Conservation (phyloP, 2,329 filamentous ascomycete genomes). For the Aspergillus tubingensis region DNA sequence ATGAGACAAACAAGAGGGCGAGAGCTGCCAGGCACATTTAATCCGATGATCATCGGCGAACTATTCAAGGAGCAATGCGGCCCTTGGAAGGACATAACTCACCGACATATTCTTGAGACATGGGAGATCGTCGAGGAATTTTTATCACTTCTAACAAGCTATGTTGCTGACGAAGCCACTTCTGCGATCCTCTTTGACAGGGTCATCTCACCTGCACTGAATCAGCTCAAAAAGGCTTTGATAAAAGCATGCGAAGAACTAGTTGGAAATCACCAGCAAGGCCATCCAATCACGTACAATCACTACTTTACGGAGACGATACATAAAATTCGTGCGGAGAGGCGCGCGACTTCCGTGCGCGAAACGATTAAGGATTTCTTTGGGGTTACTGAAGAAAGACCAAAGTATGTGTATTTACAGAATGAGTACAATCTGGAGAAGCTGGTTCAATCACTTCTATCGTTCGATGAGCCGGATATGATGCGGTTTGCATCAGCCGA, state of each 20-base stretch:
- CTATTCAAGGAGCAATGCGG: conserved; percentile 62
- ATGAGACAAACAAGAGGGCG: conserved; percentile 51
- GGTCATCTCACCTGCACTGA: conserved; percentile 46
- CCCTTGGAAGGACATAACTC: conserved; percentile 52
- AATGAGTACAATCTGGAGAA: neutral
- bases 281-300: conserved; percentile 41
- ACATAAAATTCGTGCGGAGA: conserved; percentile 23
- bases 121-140: conserved; percentile 23
- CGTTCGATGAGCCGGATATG: neutral
- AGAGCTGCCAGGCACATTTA: conserved; percentile 64
- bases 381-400: neutral
- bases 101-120: too few species aligned
- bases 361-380: neutral
- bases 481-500: neutral
- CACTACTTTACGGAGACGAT: conserved; percentile 39
- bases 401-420: too few species aligned
- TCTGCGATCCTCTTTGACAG: conserved; percentile 38
- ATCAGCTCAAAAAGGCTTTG: conserved; percentile 38
- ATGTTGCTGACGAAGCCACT: conserved; percentile 38
- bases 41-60: conserved; percentile 59
- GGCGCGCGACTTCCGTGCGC: neutral
- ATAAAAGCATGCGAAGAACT: conserved; percentile 48
- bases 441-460: neutral
- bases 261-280: conserved; percentile 30
- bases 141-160: conserved; percentile 34